Evolutionary conservation across 2,329 filamentous ascomycete genomes (phyloP), one percentile per base, ranked within the genome.

Genomic region (Calonectria ilicicola): DNA sequence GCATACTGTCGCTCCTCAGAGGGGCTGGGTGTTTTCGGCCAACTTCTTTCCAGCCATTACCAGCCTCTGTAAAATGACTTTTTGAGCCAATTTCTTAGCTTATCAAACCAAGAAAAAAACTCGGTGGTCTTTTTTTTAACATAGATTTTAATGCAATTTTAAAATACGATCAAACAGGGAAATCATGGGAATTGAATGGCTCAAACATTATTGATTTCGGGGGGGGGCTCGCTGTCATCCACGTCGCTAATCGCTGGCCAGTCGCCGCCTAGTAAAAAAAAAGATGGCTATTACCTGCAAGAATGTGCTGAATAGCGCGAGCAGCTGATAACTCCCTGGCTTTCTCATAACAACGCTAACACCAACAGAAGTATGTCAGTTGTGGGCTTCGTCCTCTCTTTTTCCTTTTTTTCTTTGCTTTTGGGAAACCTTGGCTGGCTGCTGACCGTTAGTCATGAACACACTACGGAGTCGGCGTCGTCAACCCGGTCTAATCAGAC

Each of bases 401-500:
- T 42, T 38, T 51, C n/a, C 29, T 58, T 35, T 53, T 38, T 14
- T 10, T 65, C 8, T 29, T 32, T 32, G 15, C 23, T 44, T 53
- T 62, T 51, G 19, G 21, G 35, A 44, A 38, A 38, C 21, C 23
- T 49, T 38, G 19, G 23, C 47, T 47, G 53, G 21, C 66, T 42
- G 21, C 66, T 42, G 44, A 29, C 46, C 56, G 44, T 60, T 64
- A 21, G 42, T 63, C 23, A 70, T 46, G 32, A 27, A 23, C n/a
- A 47, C 26, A 44, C 23, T 53, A 29, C 68, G 63, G 51, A 62
- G 44, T 44, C 32, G 12, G 44, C n/a, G 42, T 53, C 51, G 32
- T 42, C 26, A 21, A 65, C 64, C 62, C 29, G 15, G 44, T 66
- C 51, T 76, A 73, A 74, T 74, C 70, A 78, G 70, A 74, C 77